Evolutionary conservation across 768 basidiomycete species (phyloP).

Genomic region (Leccinum barrowsii): DNA sequence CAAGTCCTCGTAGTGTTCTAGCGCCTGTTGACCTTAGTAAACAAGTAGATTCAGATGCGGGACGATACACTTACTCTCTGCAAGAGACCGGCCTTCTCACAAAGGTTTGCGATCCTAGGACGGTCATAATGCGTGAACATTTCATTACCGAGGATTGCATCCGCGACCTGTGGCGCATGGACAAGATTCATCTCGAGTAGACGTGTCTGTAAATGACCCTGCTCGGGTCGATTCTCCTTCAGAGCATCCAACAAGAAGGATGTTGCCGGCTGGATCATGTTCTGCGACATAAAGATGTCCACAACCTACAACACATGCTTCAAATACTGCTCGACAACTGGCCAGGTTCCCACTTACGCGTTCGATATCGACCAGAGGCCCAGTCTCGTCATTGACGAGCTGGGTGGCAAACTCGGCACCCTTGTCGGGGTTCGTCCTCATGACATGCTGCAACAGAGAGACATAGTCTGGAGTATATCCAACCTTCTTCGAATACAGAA

Average conservation of each 20-base stretch:
- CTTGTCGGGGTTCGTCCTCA: conserved; percentile 95
- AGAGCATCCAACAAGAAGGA: conserved; percentile 96
- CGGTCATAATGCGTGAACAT: conserved; percentile 98
- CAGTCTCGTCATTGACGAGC: conserved; percentile 89
- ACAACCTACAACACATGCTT: conserved; percentile 58
- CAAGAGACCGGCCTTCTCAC: conserved; percentile 95
- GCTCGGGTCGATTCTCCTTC: conserved; percentile 98
- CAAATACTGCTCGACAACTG: neutral
- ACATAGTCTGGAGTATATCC: conserved; percentile 92
- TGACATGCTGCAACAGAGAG: conserved; percentile 89
- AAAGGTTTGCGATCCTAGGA: conserved; percentile 94
- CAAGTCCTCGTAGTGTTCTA: conserved; percentile 97
- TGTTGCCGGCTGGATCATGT: conserved; percentile 99
- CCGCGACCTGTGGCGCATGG: conserved; percentile 97
- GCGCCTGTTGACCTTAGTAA: conserved; percentile 56
- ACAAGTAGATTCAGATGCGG: neutral
- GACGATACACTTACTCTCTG: conserved; percentile 64
- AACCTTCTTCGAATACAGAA: conserved; percentile 96
- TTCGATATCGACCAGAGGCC: conserved; percentile 91
- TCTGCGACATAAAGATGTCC: conserved; percentile 99
- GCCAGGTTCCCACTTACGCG: conserved; percentile 47
- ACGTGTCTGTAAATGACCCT: conserved; percentile 92
- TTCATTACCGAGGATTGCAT: conserved; percentile 97
- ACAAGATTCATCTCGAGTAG: conserved; percentile 97
- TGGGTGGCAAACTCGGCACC: conserved; percentile 97